Base-by-base conservation (phyloP, 163 green algal genomes). In the Chlorella variabilis region DNA sequence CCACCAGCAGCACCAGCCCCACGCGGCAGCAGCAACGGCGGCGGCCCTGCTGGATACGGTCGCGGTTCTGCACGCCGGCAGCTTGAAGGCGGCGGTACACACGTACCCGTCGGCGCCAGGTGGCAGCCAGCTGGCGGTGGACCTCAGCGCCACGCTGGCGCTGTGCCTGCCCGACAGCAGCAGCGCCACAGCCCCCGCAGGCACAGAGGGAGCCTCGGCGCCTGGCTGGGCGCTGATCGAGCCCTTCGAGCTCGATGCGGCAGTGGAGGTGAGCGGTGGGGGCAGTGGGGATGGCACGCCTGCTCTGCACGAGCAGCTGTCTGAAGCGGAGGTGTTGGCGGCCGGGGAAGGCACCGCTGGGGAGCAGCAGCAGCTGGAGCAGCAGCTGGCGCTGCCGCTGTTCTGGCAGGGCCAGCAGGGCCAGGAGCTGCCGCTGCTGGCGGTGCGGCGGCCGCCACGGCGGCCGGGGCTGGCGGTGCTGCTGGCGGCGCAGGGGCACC, bases 141-240 rank as follows among this genome's bases (percentile, higher is more conserved):
- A 82, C 34, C 5, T 70, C 33, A 39, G 58, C 21, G 77, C 77
- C 2, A 20, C 56, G 23, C 49, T 83, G 36, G 49, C 49, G 0
- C 59, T 81, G 0, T 73, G 75, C 75, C 59, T 81, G 75, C 39
- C 75, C 3, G 75, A 73, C 75, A 81, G 75, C 75, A 73, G 41
- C 75, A 63, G 59, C 31, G 58, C 41, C 3, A 61, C 34, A 0
- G 59, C 59, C 5, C 75, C 75, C 21, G 41, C 41, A 4, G 41
- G 38, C 8, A 21, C 38, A 2, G 58, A 36, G 59, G 75, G 8
- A 3, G 75, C 58, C 5, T 45, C 75, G 0, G 59, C 56, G 13
- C 48, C 73, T 4, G 73, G 73, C 36, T 42, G 56, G 17, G 73
- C 63, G 1, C 63, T 83, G n/a, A 3, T 83, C 2, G 66, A 83